These are phyloP conservation scores for Ceratobasidium theobromae DNA, from an alignment of 1,284 basidiomycete species.

Conservation along the genomic window DNA sequence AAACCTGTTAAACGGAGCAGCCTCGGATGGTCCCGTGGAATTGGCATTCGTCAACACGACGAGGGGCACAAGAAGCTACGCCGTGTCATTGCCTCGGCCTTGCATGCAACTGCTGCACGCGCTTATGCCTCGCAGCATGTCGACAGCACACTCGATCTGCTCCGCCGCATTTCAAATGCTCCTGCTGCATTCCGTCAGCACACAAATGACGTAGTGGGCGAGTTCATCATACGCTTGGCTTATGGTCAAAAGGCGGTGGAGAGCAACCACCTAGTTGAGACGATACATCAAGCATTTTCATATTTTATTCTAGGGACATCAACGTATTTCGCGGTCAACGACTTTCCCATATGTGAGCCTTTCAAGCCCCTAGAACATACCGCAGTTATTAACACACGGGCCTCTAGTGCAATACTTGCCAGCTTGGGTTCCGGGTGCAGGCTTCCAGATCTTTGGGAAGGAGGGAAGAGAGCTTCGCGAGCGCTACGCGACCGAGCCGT, in stretches of 20 bases:
- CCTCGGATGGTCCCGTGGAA: background rate
- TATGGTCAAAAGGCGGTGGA: background rate
- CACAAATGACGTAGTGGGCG: background rate
- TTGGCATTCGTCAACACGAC: background rate
- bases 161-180: background rate
- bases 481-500: background rate
- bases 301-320: background rate
- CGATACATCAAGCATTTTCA: background rate
- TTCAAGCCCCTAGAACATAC: background rate
- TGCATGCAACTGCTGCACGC: background rate
- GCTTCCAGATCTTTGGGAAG: background rate
- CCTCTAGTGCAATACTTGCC: background rate
- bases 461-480: background rate
- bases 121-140: background rate
- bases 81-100: background rate
- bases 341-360: constrained; percentile 4
- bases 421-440: constrained; percentile 6
- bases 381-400: background rate
- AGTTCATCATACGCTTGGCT: background rate
- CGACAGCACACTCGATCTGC: background rate
- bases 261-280: background rate
- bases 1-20: background rate
- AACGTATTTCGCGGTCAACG: background rate
- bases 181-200: background rate
- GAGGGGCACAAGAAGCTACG: constrained; percentile 1